Conservation (phyloP, 495 filamentous ascomycete species). For the Tetracladium marchalianum region DNA sequence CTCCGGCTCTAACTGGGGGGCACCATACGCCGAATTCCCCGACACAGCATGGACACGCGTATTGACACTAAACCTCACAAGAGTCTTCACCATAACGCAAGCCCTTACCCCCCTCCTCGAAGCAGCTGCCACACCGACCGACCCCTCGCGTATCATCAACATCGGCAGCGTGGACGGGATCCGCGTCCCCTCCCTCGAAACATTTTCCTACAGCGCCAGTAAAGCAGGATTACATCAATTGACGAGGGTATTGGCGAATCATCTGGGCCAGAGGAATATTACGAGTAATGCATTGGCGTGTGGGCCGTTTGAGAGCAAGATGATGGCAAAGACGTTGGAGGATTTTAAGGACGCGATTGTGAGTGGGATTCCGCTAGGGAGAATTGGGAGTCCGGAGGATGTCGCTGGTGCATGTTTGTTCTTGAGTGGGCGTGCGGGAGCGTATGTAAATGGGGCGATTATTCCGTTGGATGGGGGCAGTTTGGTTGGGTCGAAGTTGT, state of each 20-base stretch:
- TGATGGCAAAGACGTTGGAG: conserved; percentile 67
- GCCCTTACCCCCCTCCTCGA: conserved; percentile 63
- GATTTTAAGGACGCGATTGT: conserved; percentile 52
- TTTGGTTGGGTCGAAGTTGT: conserved; percentile 44
- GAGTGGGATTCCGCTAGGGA: conserved; percentile 52
- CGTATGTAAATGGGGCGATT: conserved; percentile 70
- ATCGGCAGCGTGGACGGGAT: conserved; percentile 66
- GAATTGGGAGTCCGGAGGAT: conserved; percentile 63
- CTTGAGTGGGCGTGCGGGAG: conserved; percentile 58
- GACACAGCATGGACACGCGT: conserved; percentile 60
- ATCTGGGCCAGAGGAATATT: conserved; percentile 59
- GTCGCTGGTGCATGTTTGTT: conserved; percentile 71
- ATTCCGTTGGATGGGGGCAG: conserved; percentile 64
- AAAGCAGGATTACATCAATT: conserved; percentile 72
- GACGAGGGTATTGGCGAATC: conserved; percentile 58
- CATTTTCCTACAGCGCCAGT: conserved; percentile 63
- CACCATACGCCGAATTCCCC: conserved; percentile 56
- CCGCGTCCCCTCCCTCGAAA: conserved; percentile 55
- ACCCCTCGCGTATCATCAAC: conserved; percentile 62
- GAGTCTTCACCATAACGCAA: conserved; percentile 71
- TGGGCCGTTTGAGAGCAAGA: conserved; percentile 73
- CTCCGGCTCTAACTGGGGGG: conserved; percentile 66
- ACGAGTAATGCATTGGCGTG: conserved; percentile 71
- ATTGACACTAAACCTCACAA: conserved; percentile 69
- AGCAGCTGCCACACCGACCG: conserved; percentile 25